These are phyloP conservation scores for Pseudonitzschia multiseries DNA, from an alignment of 108 stramenopile genomes.

Conservation along the genomic window DNA sequence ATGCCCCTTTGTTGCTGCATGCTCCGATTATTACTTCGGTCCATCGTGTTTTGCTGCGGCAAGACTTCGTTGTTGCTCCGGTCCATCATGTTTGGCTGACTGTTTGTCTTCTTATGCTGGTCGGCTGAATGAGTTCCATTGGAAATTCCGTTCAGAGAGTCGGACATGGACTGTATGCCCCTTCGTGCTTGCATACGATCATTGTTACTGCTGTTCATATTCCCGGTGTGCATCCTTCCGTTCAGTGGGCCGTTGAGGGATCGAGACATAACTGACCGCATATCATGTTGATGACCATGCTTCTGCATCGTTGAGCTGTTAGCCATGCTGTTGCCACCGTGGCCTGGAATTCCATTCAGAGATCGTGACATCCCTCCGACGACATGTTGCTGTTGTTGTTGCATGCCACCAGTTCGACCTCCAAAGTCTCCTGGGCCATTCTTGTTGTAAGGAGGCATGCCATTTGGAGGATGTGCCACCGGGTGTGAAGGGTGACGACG, in stretches of 20 bases:
- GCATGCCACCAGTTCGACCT: neutral
- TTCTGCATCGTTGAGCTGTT: neutral
- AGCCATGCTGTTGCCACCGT: neutral
- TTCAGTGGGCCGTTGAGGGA: neutral
- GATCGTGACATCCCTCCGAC: neutral
- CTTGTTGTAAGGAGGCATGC: neutral
- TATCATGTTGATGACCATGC: neutral
- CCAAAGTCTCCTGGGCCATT: neutral
- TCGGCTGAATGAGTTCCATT: neutral
- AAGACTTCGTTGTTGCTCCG: neutral
- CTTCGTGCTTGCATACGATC: neutral
- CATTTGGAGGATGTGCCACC: neutral
- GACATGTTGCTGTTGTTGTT: neutral
- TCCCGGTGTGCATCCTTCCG: neutral
- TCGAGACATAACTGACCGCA: neutral
- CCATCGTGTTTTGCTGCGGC: slow-evolving; percentile 2
- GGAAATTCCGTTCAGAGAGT: slow-evolving; percentile 1
- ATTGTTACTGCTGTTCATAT: neutral
- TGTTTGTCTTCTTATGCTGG: neutral
- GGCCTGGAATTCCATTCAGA: neutral
- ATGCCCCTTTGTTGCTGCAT: neutral
- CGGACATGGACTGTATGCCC: slow-evolving; percentile 11
- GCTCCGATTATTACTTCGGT: neutral
- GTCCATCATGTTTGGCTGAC: neutral
- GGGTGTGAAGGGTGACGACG: neutral